phyloP scores from a whole-genome alignment of 2,329 filamentous ascomycete genomes.

The Bipolaris sorokiniana region DNA sequence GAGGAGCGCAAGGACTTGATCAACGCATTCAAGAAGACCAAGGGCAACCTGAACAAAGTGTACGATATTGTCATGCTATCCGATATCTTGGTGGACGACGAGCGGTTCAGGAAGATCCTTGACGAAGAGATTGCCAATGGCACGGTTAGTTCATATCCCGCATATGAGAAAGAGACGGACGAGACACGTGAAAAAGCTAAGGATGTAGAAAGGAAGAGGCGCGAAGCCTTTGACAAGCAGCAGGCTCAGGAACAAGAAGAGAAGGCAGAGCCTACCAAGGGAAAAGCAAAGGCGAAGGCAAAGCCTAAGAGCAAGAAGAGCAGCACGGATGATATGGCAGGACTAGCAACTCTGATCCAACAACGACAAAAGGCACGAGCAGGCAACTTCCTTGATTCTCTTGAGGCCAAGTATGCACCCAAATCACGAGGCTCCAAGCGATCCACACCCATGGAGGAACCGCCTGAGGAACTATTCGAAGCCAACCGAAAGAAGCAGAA shows the following conservation, averaged over 20 bases:
- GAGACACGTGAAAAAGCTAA: constrained; percentile 39
- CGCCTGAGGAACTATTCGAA: constrained; percentile 67
- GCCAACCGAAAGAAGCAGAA: constrained; percentile 44
- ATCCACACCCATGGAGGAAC: constrained; percentile 56
- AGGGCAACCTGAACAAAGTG: constrained; percentile 77
- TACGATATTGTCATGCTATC: constrained; percentile 89
- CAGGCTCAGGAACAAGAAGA: constrained; percentile 55
- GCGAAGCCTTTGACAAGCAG: constrained; percentile 57
- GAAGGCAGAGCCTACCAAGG: constrained; percentile 58
- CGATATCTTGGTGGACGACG: constrained; percentile 81
- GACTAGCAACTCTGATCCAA: constrained; percentile 48
- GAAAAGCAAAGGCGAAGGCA: constrained; percentile 33
- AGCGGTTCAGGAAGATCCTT: constrained; percentile 80
- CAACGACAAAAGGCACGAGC: constrained; percentile 44
- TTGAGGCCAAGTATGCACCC: constrained; percentile 46
- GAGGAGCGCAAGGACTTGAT: constrained; percentile 84
- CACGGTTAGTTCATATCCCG: constrained; percentile 69
- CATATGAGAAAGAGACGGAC: constrained; percentile 71
- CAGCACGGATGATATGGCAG: constrained; percentile 42
- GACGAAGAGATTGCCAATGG: constrained; percentile 76
- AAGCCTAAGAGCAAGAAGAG: constrained; percentile 55
- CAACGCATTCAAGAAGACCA: constrained; percentile 71
- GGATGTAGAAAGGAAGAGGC: constrained; percentile 44
- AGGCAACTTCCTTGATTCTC: constrained; percentile 44
- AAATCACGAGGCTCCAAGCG: constrained; percentile 55